Percentiles rank a stretch among this genome's conserved stretches.
These are phyloP conservation scores for Trichoderma brevicompactum DNA, from an alignment of 2,329 filamentous ascomycete genomes.

Conservation along the genomic window DNA sequence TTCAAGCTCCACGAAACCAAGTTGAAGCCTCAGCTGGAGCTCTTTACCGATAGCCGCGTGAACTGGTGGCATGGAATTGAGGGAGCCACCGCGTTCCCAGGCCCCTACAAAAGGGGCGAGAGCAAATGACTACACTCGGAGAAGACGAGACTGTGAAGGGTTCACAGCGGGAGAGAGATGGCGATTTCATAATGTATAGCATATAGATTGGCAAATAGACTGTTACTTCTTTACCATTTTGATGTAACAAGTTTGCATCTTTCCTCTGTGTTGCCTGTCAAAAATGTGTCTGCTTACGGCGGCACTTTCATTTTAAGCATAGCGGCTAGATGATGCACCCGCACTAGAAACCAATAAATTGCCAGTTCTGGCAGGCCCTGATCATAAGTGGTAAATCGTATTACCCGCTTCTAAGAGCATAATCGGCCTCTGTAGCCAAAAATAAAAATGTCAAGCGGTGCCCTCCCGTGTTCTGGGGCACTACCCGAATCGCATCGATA, in stretches of 20 bases:
- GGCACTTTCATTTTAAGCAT: no score
- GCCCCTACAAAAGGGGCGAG: background rate
- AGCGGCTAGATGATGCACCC: no score
- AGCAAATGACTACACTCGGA: background rate
- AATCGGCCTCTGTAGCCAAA: background rate
- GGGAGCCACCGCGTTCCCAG: background rate
- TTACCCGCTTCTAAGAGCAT: background rate
- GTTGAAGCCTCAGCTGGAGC: background rate
- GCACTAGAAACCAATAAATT: no score
- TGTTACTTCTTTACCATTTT: no score
- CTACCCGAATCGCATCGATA: conserved; percentile 2
- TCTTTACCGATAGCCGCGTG: background rate
- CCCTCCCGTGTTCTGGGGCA: background rate
- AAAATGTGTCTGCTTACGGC: no score
- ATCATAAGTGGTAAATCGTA: background rate
- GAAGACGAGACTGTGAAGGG: no score
- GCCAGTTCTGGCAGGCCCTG: no score
- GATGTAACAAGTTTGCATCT: no score
- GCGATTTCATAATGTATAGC: no score
- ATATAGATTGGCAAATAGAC: no score
- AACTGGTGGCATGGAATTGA: conserved; percentile 24
- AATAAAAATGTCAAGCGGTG: background rate
- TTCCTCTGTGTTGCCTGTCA: no score
- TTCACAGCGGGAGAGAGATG: no score
- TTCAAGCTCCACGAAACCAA: conserved; percentile 22